Evolutionary conservation across 2,329 filamentous ascomycete genomes (phyloP).

Genomic region (Monosporascus sp.): DNA sequence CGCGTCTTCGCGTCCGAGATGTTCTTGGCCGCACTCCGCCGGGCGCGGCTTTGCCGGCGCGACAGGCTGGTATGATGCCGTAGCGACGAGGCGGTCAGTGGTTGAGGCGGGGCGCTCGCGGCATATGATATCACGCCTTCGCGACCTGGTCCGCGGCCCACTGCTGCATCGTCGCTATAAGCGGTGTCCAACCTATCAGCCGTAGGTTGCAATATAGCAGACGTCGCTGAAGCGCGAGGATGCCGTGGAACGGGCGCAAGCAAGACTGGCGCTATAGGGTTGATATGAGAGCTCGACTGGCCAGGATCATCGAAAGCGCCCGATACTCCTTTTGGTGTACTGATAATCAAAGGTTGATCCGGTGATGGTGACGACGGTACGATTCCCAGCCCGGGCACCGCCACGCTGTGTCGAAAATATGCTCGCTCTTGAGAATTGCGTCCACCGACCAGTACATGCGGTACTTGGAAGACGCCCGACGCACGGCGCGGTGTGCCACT

Average conservation of each 20-base stretch:
- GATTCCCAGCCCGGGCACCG: neutral
- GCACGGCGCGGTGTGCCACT: slow-evolving; percentile 35
- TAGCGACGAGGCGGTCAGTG: slow-evolving; percentile 32
- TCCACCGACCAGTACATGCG: slow-evolving; percentile 35
- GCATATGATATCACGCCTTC: neutral
- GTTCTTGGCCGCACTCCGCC: slow-evolving; percentile 57
- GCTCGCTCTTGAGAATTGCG: slow-evolving; percentile 19
- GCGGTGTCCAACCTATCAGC: slow-evolving; percentile 53
- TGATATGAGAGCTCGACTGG: slow-evolving; percentile 25
- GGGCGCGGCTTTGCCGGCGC: slow-evolving; percentile 49
- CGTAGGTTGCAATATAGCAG: slow-evolving; percentile 36
- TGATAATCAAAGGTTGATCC: slow-evolving; percentile 56
- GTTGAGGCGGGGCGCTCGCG: slow-evolving; percentile 22
- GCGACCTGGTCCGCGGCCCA: too few relatives aligned
- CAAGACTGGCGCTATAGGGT: slow-evolving; percentile 39
- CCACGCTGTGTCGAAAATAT: slow-evolving; percentile 15
- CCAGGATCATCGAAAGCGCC: slow-evolving; percentile 46
- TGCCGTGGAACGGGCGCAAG: slow-evolving; percentile 49
- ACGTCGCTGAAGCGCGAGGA: slow-evolving; percentile 34
- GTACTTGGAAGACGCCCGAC: slow-evolving; percentile 38
- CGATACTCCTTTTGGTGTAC: slow-evolving; percentile 50
- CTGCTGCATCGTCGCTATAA: slow-evolving; percentile 31
- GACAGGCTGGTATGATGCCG: slow-evolving; percentile 38
- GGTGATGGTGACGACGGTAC: slow-evolving; percentile 25
- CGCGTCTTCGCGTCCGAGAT: slow-evolving; percentile 54